These are phyloP conservation scores for Phytophthora lateralis DNA, from an alignment of 352 stramenopile species.

Conservation along the genomic window DNA sequence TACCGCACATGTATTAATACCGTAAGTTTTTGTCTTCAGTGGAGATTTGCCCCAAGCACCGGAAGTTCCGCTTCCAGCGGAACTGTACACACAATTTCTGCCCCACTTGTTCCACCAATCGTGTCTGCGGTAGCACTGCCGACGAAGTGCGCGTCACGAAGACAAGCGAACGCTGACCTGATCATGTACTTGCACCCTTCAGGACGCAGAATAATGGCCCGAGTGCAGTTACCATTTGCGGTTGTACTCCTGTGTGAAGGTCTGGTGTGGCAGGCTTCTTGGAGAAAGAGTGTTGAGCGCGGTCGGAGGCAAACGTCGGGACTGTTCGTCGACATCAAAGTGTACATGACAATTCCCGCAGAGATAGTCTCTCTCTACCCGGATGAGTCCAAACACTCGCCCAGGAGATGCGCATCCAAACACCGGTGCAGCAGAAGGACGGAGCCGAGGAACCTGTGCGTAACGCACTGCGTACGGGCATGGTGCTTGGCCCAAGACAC, in stretches of 20 bases:
- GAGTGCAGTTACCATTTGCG: background rate
- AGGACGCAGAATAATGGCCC: background rate
- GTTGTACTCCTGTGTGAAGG: background rate
- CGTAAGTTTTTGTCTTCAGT: background rate
- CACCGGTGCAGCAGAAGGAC: background rate
- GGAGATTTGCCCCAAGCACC: conserved; percentile 3
- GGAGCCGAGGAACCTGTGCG: background rate
- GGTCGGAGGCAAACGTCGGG: background rate
- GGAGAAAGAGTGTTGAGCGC: background rate
- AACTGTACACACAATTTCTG: conserved; percentile 4
- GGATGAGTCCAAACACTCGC: conserved; percentile 16
- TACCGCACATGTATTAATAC: too few relatives aligned
- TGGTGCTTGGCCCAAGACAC: background rate
- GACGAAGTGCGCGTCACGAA: conserved; percentile 11
- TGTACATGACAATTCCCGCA: background rate
- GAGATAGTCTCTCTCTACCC: background rate
- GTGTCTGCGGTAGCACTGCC: background rate
- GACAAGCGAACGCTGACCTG: background rate
- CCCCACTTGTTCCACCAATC: conserved; percentile 10
- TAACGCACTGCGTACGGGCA: too few relatives aligned
- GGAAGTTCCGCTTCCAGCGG: too few relatives aligned
- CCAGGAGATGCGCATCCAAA: conserved; percentile 4
- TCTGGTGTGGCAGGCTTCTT: background rate
- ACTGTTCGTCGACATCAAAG: background rate
- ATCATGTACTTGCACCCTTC: background rate